Conservation (phyloP, 495 filamentous ascomycete species). For the Paragyromitra xinjiangensis region DNA sequence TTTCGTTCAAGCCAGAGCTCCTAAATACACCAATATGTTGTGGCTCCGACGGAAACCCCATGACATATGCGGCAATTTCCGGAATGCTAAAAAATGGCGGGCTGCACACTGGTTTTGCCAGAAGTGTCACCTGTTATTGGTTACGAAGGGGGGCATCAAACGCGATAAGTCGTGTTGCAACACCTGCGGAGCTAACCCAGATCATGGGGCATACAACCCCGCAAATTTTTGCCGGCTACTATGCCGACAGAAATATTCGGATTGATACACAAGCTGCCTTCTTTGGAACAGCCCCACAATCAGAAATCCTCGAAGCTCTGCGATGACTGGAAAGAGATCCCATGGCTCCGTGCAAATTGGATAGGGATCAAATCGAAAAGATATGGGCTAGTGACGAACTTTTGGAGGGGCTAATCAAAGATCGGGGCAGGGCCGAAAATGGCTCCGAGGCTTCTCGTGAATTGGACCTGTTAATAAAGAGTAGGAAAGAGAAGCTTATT, state of each 20-base stretch:
- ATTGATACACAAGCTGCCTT: background rate
- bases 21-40: background rate
- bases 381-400: background rate
- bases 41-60: background rate
- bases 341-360: background rate
- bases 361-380: background rate
- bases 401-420: background rate
- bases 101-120: too few species aligned
- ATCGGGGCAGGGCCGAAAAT: background rate
- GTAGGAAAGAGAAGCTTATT: background rate
- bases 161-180: conserved; percentile 1
- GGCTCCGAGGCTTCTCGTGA: background rate
- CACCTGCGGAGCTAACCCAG: background rate
- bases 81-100: background rate
- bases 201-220: background rate
- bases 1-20: background rate
- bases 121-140: background rate
- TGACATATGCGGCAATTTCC: background rate
- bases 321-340: background rate
- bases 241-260: background rate
- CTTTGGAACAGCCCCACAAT: background rate
- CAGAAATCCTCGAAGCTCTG: background rate
- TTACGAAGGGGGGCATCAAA: background rate
- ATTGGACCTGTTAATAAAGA: background rate
- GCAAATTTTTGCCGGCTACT: background rate